These are phyloP conservation scores for Fusarium sp. DNA, from an alignment of 2,329 filamentous ascomycete genomes.

Conservation along the genomic window DNA sequence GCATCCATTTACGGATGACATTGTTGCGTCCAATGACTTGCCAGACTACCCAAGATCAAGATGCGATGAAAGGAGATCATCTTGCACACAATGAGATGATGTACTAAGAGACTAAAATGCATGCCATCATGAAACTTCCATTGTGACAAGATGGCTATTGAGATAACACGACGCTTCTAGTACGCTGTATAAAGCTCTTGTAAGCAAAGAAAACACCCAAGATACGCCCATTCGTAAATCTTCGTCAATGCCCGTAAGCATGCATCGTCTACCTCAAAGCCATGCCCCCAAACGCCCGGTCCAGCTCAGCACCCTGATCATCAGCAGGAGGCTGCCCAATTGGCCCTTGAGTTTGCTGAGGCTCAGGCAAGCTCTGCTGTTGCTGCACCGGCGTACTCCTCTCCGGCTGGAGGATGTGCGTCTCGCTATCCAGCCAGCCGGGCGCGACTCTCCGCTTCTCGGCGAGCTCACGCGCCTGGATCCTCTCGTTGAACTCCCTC, in stretches of 20 bases:
- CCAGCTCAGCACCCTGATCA: constrained; percentile 67
- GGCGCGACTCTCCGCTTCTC: constrained; percentile 85
- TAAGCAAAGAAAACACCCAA: background rate
- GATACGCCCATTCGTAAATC: constrained; percentile 22
- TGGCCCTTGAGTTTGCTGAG: constrained; percentile 22
- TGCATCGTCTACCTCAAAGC: constrained; percentile 44
- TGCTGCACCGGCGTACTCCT: constrained; percentile 52
- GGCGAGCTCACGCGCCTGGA: constrained; percentile 74
- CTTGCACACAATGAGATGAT: too few species aligned
- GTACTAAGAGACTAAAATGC: background rate
- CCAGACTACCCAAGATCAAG: background rate
- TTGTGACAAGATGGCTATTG: background rate
- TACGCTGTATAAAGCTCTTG: background rate
- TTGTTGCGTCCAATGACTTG: background rate
- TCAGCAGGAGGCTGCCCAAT: constrained; percentile 49
- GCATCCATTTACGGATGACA: background rate
- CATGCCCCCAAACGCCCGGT: constrained; percentile 68
- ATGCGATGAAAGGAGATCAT: background rate
- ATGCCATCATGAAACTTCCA: too few species aligned
- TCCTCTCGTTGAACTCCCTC: constrained; percentile 75
- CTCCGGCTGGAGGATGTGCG: constrained; percentile 76
- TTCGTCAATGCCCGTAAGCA: constrained; percentile 10
- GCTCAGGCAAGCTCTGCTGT: constrained; percentile 28
- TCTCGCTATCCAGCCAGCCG: constrained; percentile 83
- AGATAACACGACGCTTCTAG: background rate